A percentile compares a stretch with the other conserved stretches of the same genome.
These are phyloP conservation scores for Meyerozyma carpophila DNA, from an alignment of 1,139 yeast genomes.

Conservation along the genomic window DNA sequence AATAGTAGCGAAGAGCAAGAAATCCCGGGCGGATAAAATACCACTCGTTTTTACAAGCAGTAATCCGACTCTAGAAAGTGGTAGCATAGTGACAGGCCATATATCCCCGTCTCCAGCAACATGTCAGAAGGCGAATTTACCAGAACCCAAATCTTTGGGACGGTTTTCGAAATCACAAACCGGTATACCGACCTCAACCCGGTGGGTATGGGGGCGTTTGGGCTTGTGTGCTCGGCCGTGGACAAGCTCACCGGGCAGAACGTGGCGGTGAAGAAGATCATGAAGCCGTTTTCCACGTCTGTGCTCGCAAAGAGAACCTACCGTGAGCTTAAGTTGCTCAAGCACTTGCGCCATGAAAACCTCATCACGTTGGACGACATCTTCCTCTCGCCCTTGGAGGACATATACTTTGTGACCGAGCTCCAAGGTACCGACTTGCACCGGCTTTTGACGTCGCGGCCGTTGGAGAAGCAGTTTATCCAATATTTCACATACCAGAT, in stretches of 20 bases:
- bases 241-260: conserved; percentile 88
- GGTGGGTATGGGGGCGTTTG: conserved; percentile 99
- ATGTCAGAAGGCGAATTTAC: conserved; percentile 22
- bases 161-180: conserved; percentile 89
- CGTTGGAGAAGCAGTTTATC: conserved; percentile 91
- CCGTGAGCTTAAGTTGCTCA: conserved; percentile 87
- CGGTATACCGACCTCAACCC: conserved; percentile 91
- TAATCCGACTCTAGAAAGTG: neutral
- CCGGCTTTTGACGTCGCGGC: conserved; percentile 83
- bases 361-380: conserved; percentile 90
- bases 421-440: conserved; percentile 95
- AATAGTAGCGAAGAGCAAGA: neutral
- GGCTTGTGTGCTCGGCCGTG: conserved; percentile 92
- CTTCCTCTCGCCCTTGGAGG: conserved; percentile 91
- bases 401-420: conserved; percentile 94
- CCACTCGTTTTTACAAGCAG: neutral
- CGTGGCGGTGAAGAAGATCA: conserved; percentile 94
- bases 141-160: conserved; percentile 68
- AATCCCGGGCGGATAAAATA: neutral
- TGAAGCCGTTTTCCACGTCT: conserved; percentile 95
- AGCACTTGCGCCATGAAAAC: conserved; percentile 92
- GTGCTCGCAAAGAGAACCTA: conserved; percentile 95
- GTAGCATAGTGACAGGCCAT: too few relatives aligned
- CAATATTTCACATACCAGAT: conserved; percentile 95
- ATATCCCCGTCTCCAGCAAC: conserved; percentile 2